Percentiles rank a stretch among this genome's conserved stretches.
These are phyloP conservation scores for Eimeria sp. DNA, from an alignment of 169 alveolate genomes.

Conservation along the genomic window DNA sequence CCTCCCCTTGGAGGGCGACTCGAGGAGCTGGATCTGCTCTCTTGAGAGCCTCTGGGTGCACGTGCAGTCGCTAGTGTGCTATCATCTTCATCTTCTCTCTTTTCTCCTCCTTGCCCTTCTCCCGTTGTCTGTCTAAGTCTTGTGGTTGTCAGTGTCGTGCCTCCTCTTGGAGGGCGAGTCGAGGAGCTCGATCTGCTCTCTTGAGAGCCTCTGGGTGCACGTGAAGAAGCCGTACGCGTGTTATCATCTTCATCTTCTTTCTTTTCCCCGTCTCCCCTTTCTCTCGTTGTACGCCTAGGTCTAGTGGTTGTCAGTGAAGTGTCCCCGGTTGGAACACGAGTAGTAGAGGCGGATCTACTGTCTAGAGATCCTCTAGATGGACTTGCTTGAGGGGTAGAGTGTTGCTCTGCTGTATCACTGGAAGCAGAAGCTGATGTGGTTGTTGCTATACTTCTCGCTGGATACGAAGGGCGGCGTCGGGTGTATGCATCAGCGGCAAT, in stretches of 20 bases:
- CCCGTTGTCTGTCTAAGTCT: background rate
- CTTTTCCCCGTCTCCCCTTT: background rate
- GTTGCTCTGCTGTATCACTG: no score
- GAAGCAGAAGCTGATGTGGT: background rate
- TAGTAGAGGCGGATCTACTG: background rate
- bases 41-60: background rate
- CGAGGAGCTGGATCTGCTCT: background rate
- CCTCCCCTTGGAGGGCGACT: background rate
- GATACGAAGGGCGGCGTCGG: background rate
- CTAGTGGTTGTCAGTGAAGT: background rate
- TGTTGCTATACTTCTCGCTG: background rate
- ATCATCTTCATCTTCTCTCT: background rate
- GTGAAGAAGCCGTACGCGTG: background rate
- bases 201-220: background rate
- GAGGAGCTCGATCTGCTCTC: background rate
- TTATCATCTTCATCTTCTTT: background rate
- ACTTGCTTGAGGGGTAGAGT: background rate
- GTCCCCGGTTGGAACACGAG: background rate
- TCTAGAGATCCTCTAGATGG: background rate
- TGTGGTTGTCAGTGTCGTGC: background rate
- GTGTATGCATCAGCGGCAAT: background rate
- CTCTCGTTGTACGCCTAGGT: background rate
- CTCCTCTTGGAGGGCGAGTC: constrained; percentile 6
- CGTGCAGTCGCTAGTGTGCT: constrained; percentile 17
- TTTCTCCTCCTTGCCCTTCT: background rate